A percentile compares a stretch with the other conserved stretches of the same genome.
Conservation (phyloP, 2,329 filamentous ascomycete species). For the Zarea fungicola region DNA sequence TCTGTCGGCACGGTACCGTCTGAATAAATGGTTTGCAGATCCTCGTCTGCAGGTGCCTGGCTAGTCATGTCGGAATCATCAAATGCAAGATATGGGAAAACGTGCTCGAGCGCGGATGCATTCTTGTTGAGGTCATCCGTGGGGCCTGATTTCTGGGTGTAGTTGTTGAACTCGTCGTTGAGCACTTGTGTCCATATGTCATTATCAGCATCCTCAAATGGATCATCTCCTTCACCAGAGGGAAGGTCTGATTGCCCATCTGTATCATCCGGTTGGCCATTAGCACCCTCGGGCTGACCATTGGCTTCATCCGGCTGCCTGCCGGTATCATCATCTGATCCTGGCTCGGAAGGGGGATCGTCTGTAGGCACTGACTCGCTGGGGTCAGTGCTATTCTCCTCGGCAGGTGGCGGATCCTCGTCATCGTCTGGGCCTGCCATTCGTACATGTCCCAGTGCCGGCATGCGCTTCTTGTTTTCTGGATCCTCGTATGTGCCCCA, state of each 20-base stretch:
- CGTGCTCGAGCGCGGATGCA: neutral
- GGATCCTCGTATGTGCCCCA: constrained; percentile 11
- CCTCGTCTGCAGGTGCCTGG: neutral
- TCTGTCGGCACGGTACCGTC: neutral
- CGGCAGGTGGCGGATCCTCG: neutral
- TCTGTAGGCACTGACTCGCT: neutral
- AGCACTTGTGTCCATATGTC: too few species aligned
- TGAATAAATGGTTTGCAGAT: neutral
- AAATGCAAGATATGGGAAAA: neutral
- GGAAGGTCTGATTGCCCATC: too few species aligned
- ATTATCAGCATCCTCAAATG: too few species aligned
- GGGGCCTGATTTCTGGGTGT: neutral
- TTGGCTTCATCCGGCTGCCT: neutral
- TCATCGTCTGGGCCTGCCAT: neutral
- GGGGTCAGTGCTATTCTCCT: neutral
- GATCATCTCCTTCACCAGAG: too few species aligned
- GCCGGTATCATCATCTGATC: neutral
- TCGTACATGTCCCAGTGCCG: neutral
- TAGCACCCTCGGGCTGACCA: too few species aligned
- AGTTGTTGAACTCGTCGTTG: neutral
- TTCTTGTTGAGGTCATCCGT: neutral
- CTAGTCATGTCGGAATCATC: neutral
- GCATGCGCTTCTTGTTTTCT: neutral
- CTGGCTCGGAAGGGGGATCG: neutral
- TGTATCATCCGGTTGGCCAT: too few species aligned